phyloP scores from a whole-genome alignment of 305 asterid genomes.

The Fraxinus xanthoxyloides region DNA sequence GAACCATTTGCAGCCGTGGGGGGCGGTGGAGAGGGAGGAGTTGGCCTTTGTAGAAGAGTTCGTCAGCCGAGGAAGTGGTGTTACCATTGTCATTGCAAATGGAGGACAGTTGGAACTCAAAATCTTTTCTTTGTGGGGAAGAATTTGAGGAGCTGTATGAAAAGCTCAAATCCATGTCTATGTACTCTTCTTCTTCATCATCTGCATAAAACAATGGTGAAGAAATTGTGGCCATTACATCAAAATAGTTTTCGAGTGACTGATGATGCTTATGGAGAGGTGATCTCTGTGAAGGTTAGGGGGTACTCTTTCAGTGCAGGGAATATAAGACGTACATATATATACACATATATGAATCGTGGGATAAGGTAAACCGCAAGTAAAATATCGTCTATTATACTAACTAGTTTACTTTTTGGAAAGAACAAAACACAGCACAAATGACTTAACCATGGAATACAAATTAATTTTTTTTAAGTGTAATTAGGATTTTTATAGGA shows the following conservation, averaged over 20 bases:
- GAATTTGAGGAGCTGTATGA: conserved; percentile 20
- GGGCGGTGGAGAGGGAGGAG: conserved; percentile 84
- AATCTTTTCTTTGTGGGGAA: conserved; percentile 53
- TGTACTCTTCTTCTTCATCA: conserved; percentile 54
- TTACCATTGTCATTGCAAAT: conserved; percentile 23
- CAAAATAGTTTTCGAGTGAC: conserved; percentile 7
- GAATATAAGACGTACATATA: background rate
- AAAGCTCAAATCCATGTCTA: conserved; percentile 67
- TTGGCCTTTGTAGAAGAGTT: conserved; percentile 81
- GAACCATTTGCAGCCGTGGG: conserved; percentile 59
- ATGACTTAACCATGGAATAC: background rate
- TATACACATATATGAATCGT: background rate
- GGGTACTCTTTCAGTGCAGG: conserved; percentile 38
- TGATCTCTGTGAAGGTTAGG: conserved; percentile 31
- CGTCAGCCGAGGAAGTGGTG: conserved; percentile 66
- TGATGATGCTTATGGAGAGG: conserved; percentile 47
- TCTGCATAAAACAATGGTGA: conserved; percentile 21
- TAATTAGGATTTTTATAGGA: background rate
- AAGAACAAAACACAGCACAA: background rate
- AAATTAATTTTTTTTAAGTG: background rate
- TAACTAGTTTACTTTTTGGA: background rate
- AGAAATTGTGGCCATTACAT: conserved; percentile 38
- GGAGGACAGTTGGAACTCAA: conserved; percentile 73
- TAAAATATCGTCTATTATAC: background rate
- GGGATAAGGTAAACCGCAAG: background rate